These are phyloP conservation scores for Blastobotrys aristatus DNA, from an alignment of 1,139 yeast genomes.

Conservation along the genomic window DNA sequence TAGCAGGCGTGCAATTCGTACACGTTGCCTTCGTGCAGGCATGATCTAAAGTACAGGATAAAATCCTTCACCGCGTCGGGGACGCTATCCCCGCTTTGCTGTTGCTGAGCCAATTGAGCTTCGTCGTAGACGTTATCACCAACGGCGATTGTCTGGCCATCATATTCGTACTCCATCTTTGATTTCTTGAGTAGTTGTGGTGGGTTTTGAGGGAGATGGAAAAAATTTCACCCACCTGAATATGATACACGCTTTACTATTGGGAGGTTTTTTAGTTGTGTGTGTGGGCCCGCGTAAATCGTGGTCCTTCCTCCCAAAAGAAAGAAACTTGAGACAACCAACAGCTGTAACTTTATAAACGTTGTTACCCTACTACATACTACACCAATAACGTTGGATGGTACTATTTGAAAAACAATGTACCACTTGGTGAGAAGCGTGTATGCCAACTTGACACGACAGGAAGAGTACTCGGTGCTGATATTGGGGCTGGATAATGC, in stretches of 20 bases:
- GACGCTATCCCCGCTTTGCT: constrained; percentile 32
- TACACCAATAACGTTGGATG: no score
- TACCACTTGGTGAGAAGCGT: constrained; percentile 61
- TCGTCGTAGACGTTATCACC: constrained; percentile 28
- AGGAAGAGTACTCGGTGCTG: constrained; percentile 67
- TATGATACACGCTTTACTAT: no score
- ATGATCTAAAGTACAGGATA: constrained; percentile 41
- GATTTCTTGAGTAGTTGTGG: no score
- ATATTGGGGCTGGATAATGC: constrained; percentile 93
- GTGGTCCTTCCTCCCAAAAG: neutral
- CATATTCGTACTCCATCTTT: constrained; percentile 26
- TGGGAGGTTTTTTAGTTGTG: neutral
- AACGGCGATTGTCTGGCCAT: constrained; percentile 29
- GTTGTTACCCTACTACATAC: no score
- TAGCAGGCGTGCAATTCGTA: constrained; percentile 43
- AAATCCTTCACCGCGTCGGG: constrained; percentile 45
- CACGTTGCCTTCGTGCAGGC: constrained; percentile 40
- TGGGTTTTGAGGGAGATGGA: neutral
- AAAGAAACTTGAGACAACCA: neutral
- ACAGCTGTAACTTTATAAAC: no score
- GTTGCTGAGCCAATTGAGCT: constrained; percentile 32
- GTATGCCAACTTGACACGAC: constrained; percentile 50
- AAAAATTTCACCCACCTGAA: no score
- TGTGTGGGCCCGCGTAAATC: neutral
- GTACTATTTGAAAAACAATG: no score